Evolutionary conservation across 257 asterid genomes (phyloP).

Genomic region (Fraxinus pennsylvanica): DNA sequence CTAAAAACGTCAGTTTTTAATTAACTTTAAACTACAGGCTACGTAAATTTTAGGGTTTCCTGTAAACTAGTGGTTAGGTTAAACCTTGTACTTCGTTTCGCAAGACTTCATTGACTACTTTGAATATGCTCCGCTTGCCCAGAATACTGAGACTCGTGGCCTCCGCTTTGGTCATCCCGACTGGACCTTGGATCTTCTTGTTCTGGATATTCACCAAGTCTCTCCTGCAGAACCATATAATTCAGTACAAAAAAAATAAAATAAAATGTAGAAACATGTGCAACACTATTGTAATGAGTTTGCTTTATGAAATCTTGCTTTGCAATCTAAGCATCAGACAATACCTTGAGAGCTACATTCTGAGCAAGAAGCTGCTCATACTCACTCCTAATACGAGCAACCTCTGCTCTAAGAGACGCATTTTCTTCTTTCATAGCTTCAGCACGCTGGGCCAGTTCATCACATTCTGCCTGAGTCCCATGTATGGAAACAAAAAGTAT

Average conservation of each 20-base stretch:
- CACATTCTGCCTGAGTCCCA: constrained; percentile 59
- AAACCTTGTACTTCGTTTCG: constrained; percentile 40
- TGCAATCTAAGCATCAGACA: not conserved
- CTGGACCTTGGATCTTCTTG: constrained; percentile 64
- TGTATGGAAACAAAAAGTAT: constrained; percentile 11
- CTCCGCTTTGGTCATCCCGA: constrained; percentile 47
- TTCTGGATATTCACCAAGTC: constrained; percentile 67
- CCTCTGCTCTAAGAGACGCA: constrained; percentile 50
- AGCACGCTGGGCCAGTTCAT: constrained; percentile 61
- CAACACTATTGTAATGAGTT: not conserved
- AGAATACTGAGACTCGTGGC: constrained; percentile 41
- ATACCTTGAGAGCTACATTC: constrained; percentile 56
- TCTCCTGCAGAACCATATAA: constrained; percentile 55
- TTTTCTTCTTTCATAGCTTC: constrained; percentile 55
- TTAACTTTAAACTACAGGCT: constrained; percentile 52
- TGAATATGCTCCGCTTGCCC: constrained; percentile 26
- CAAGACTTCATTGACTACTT: constrained; percentile 38
- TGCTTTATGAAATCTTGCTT: not conserved
- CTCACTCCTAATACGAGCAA: constrained; percentile 51
- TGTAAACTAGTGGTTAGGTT: constrained; percentile 52
- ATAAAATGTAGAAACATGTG: not conserved
- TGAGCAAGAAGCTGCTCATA: constrained; percentile 52
- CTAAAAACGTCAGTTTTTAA: constrained; percentile 42
- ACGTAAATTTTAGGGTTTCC: constrained; percentile 36
- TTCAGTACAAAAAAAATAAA: not conserved